Conservation (phyloP, 1,284 basidiomycete species). For the Fereydounia khargensis region DNA sequence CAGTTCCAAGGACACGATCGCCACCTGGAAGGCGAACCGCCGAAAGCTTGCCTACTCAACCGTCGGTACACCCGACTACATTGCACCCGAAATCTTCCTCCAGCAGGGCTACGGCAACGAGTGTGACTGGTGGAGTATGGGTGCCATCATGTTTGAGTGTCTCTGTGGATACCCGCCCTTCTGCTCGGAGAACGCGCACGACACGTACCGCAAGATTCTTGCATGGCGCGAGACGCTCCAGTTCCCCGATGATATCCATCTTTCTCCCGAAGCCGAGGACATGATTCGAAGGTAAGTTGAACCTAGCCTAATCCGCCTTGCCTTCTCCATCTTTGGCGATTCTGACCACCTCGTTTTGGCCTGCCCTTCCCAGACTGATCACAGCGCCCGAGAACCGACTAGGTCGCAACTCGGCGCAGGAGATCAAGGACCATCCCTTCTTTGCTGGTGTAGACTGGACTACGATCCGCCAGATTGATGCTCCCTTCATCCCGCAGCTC, state of each 20-base stretch:
- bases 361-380: slow-evolving; percentile 64
- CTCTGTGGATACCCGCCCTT: slow-evolving; percentile 93
- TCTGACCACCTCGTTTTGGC: neutral
- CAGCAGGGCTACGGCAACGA: slow-evolving; percentile 97
- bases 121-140: slow-evolving; percentile 85
- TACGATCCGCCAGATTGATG: slow-evolving; percentile 84
- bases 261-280: slow-evolving; percentile 88
- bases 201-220: slow-evolving; percentile 98
- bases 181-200: slow-evolving; percentile 94
- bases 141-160: slow-evolving; percentile 98
- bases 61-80: slow-evolving; percentile 98
- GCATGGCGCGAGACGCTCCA: slow-evolving; percentile 83
- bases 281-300: slow-evolving; percentile 70
- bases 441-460: slow-evolving; percentile 96
- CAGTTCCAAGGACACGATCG: slow-evolving; percentile 54
- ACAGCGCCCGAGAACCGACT: slow-evolving; percentile 77
- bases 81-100: slow-evolving; percentile 96
- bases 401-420: slow-evolving; percentile 66
- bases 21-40: slow-evolving; percentile 98
- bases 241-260: slow-evolving; percentile 94
- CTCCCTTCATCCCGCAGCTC: slow-evolving; percentile 90
- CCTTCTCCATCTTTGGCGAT: neutral
- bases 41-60: slow-evolving; percentile 96
- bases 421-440: slow-evolving; percentile 90
- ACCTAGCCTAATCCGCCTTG: neutral